These are phyloP conservation scores for Emydomyces testavorans DNA, from an alignment of 2,329 filamentous ascomycete species.

Conservation along the genomic window DNA sequence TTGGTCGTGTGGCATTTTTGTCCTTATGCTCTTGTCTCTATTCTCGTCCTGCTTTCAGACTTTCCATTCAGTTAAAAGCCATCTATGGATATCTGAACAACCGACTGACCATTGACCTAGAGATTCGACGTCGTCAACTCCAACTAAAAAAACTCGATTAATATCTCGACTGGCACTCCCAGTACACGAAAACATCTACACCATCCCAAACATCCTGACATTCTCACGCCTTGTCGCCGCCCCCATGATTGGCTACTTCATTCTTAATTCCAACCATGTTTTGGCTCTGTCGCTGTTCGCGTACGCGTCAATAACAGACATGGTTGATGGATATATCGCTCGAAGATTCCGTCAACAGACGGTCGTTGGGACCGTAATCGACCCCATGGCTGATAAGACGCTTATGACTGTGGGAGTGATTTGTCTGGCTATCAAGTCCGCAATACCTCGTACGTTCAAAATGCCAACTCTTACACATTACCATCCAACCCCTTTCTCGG, in stretches of 20 bases:
- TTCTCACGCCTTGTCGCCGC: slow-evolving; percentile 73
- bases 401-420: slow-evolving; percentile 90
- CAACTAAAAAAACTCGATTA: slow-evolving; percentile 24
- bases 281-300: slow-evolving; percentile 76
- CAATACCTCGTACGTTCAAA: slow-evolving; percentile 60
- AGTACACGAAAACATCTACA: slow-evolving; percentile 84
- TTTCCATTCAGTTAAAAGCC: too few species aligned
- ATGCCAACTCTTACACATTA: too few species aligned
- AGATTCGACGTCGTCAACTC: neutral
- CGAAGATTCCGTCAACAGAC: slow-evolving; percentile 78
- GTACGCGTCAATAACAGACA: slow-evolving; percentile 82
- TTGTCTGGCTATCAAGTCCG: slow-evolving; percentile 69
- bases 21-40: too few species aligned
- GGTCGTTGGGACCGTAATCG: slow-evolving; percentile 86
- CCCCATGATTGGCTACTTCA: slow-evolving; percentile 75
- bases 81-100: neutral
- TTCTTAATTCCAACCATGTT: slow-evolving; percentile 69
- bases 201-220: slow-evolving; percentile 86
- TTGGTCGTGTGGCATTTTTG: too few species aligned
- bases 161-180: slow-evolving; percentile 24
- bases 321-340: slow-evolving; percentile 90
- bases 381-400: slow-evolving; percentile 92
- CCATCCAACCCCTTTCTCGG: slow-evolving; percentile 1
- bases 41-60: too few species aligned
- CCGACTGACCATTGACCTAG: neutral